Evolutionary conservation across 2,329 filamentous ascomycete genomes (phyloP), one percentile per base, ranked within the genome.

Genomic region (Fusarium sp.): DNA sequence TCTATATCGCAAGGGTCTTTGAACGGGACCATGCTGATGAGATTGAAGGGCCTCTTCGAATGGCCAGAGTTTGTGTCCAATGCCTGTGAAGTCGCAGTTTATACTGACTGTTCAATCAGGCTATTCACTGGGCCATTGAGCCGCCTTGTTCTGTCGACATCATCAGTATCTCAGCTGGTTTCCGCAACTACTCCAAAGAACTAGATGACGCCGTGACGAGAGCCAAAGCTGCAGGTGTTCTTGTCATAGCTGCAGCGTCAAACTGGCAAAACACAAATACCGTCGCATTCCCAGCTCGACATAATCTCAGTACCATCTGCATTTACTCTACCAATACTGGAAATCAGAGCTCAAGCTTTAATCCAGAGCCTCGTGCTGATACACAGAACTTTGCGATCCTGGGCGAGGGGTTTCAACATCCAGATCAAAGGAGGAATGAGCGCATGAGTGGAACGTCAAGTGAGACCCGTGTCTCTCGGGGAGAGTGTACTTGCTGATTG

Each of bases 161-260:
- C 2, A 60, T 59, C 21, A 62, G 40, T 0, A 62, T 62, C 9
- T 59, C 60, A 0, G 52, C 40, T 13, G 60, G 60, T 0, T 62
- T 62, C 2, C 60, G 52, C 1, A 13, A 28, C 0, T 59, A 62
- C 18, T 59, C 60, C 4, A 38, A 38, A 2, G 40, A 62, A 11
- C 40, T 62, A 0, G 21, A 59, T 1, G 52, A 46, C 0, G 60
- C 60, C 0, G 33, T 47, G 0, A 47, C 32, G 0, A 62, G 1
- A 8, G 60, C 60, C 1, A 59, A 16, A 1, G 40, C 40, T 0
- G 13, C 32, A 0, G 53, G 40, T 0, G 12, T 40, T 1, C 52
- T 62, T 0, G 13, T 62, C 0, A 9, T 62, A 25, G 60, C 60
- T 0, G 60, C 60, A 5, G 60, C 60, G 0, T 58, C 60, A 0